These are phyloP conservation scores for Talaromyces borbonicus DNA, from an alignment of 495 filamentous ascomycete species.

Conservation along the genomic window DNA sequence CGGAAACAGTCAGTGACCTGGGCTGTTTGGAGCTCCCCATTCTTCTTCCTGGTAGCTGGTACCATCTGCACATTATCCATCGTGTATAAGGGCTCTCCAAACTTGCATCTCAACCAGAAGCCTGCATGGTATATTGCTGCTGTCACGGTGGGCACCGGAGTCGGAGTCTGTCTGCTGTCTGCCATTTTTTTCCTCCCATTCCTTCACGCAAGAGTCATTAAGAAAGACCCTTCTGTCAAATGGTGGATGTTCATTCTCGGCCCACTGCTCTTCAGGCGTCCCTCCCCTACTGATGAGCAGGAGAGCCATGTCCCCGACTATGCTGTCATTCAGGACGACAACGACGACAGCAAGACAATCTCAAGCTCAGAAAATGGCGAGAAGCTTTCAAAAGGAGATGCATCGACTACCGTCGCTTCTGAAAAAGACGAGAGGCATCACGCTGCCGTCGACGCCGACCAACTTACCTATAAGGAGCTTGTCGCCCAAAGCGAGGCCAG, in stretches of 20 bases:
- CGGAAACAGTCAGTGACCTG: conserved; percentile 46
- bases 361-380: conserved; percentile 22
- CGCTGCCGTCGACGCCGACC: conserved; percentile 27
- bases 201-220: conserved; percentile 43
- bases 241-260: conserved; percentile 45
- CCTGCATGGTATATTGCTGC: conserved; percentile 44
- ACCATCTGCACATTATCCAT: conserved; percentile 51
- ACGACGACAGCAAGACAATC: conserved; percentile 19
- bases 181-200: conserved; percentile 53
- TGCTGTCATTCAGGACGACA: conserved; percentile 39
- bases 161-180: conserved; percentile 39
- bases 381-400: conserved; percentile 9
- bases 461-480: conserved; percentile 46
- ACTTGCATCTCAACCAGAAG: conserved; percentile 44
- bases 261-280: conserved; percentile 41
- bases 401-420: conserved; percentile 10
- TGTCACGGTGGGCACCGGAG: conserved; percentile 45
- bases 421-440: conserved; percentile 36
- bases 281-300: conserved; percentile 29
- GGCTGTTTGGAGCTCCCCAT: conserved; percentile 48
- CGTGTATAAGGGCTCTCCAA: conserved; percentile 56
- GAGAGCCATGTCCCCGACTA: conserved; percentile 43
- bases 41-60: conserved; percentile 49
- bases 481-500: conserved; percentile 37
- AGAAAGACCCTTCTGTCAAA: conserved; percentile 41